A percentile compares a stretch with the other conserved stretches of the same genome.
These are phyloP conservation scores for Hemileccinum rubropunctum DNA, from an alignment of 768 basidiomycete genomes.

Conservation along the genomic window DNA sequence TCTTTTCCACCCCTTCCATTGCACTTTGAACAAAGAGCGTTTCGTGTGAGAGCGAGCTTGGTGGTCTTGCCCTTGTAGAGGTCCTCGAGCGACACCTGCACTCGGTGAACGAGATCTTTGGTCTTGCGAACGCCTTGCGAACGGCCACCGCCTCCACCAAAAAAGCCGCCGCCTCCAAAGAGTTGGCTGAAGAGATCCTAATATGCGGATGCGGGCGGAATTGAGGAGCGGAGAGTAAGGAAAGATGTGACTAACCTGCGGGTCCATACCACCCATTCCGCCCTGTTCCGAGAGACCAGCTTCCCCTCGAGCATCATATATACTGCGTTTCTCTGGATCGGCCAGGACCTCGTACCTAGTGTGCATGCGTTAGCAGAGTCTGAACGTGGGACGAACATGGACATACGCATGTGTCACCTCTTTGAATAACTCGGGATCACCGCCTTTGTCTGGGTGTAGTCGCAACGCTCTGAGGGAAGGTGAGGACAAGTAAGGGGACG, in stretches of 20 bases:
- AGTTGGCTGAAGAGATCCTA: constrained; percentile 96
- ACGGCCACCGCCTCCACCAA: constrained; percentile 63
- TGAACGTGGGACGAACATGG: background rate
- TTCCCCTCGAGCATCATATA: constrained; percentile 92
- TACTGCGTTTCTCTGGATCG: constrained; percentile 73
- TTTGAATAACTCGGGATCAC: constrained; percentile 96
- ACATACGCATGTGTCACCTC: constrained; percentile 94
- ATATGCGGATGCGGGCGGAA: background rate
- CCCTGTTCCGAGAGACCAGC: constrained; percentile 85
- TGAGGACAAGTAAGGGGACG: constrained; percentile 3
- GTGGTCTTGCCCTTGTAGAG: constrained; percentile 99
- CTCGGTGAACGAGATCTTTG: constrained; percentile 97
- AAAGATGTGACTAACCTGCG: constrained; percentile 58
- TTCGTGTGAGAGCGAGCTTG: constrained; percentile 94
- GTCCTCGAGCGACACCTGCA: constrained; percentile 95
- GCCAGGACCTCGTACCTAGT: constrained; percentile 91
- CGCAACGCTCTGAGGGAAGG: constrained; percentile 62
- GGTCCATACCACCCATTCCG: constrained; percentile 95
- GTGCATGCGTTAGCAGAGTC: constrained; percentile 1
- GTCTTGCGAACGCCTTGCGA: constrained; percentile 83
- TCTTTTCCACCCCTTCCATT: constrained; percentile 97
- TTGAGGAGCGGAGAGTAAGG: background rate
- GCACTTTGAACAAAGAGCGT: constrained; percentile 91
- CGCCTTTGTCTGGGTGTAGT: constrained; percentile 91
- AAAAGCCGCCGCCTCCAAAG: constrained; percentile 83